Evolutionary conservation across 768 basidiomycete species (phyloP).

Genomic region (Hygrophoropsis aurantiaca): DNA sequence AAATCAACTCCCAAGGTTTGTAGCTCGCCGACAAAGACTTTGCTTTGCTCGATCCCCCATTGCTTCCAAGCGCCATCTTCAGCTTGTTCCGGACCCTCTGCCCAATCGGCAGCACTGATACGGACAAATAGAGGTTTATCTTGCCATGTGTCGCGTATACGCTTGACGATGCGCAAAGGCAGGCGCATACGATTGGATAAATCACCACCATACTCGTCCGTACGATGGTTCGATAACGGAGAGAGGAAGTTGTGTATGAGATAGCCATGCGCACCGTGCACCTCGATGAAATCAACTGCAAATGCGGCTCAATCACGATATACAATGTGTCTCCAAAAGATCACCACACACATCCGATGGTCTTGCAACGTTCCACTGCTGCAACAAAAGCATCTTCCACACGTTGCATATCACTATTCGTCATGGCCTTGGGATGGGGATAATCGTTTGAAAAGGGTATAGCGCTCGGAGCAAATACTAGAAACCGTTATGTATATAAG

Average conservation of each 20-base stretch:
- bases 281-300: conserved; percentile 67
- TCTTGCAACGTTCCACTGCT: conserved; percentile 53
- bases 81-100: conserved; percentile 53
- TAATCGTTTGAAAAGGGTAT: conserved; percentile 54
- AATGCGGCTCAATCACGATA: conserved; percentile 9
- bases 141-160: conserved; percentile 55
- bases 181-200: conserved; percentile 74
- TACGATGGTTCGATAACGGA: conserved; percentile 71
- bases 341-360: conserved; percentile 55
- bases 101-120: conserved; percentile 70
- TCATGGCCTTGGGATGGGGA: conserved; percentile 59
- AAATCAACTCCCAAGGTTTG: conserved; percentile 68
- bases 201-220: conserved; percentile 70
- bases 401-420: conserved; percentile 50
- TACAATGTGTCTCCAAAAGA: not conserved
- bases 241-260: conserved; percentile 69
- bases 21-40: conserved; percentile 53
- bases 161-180: conserved; percentile 55
- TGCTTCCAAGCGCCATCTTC: conserved; percentile 55
- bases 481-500: not conserved
- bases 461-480: conserved; percentile 63
- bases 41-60: conserved; percentile 82
- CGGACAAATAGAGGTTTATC: conserved; percentile 72
- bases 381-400: conserved; percentile 62
- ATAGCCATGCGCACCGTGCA: conserved; percentile 69